Base-by-base conservation (phyloP, 192 early-diverging fungal genomes). In the Phlyctochytrium arcticum region DNA sequence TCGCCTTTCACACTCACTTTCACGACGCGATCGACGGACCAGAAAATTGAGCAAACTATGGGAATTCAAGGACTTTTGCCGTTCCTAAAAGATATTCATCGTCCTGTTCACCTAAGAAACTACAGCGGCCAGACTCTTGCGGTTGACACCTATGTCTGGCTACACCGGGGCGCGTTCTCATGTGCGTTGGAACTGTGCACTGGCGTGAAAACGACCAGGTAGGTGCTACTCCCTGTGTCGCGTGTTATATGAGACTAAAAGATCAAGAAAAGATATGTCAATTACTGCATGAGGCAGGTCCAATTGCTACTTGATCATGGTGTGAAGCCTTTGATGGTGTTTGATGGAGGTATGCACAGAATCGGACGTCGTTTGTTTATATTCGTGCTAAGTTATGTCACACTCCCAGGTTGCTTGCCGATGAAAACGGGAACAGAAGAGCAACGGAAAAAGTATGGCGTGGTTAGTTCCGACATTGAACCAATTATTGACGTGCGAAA, bases 61-160 rank as follows among this genome's bases (percentile, higher is more conserved):
- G 96, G 96, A 24, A 97, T 98, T 57, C 65, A 76, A 30, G 90
- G 92, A 3, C 84, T 99, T 5, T 61, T 99, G 29, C 94, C 92
- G 2, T 70, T 89, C 5, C 75, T 98, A 32, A 88, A 90, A 54
- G 81, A 83, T 4, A 85, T 92, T 6, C 84, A 91, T 56, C 69
- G 76, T 29, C 71, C 69, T 3, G 80, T 90, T 10, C 85, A 90
- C 55, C 66, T 99, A 8, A 69, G 72, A 21, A 84, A 93, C 50
- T 88, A 89, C 59, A 75, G 77, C 10, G 90, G 91, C 7, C 48
- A 61, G 24, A 65, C 57, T 3, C 75, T 99, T 0, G 97, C 87
- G 1, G 84, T 99, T 8, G 97, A 99, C 72, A 90, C 89, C 1
- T 95, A 98, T 70, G 90, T 92, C 3, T 99, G 97, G 97, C 88